Evolutionary conservation across 805 yeast species (phyloP), one percentile per base, ranked within the genome.

Genomic region (Cyberlindnera bimundalis): DNA sequence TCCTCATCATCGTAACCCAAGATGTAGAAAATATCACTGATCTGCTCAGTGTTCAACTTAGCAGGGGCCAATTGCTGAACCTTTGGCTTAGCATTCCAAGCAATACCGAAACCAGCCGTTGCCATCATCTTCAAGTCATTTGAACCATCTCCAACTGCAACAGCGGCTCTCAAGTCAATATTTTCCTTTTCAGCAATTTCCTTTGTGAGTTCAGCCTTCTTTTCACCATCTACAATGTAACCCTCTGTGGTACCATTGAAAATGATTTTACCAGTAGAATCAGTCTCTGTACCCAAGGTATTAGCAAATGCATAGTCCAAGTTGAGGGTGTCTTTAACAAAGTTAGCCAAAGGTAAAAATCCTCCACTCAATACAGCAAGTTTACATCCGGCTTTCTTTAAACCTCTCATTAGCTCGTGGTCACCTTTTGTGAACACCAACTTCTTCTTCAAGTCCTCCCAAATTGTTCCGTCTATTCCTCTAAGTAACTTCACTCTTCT

Each of bases 81-180:
- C 48, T 73, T 80, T 17, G 98, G 97, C 61, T 93, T 93, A 16
- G 98, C 99, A 60, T 88, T 85, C 95, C 96, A 93, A 0, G 99
- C 99, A 39, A 93, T 71, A 16, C 99, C 99, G 59, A 79, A 84
- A 0, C 98, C 98, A 2, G 96, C 96, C 12, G 65, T 77, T 2
- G 68, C 74, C 98, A 93, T 93, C 89, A 95, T 95, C 33, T 76
- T 75, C 57, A 93, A 68, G 65, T 93, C 99, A 56, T 93, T 93
- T 18, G 98, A 96, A 28, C 99, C 99, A 60, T 93, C 98, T 27
- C 98, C 98, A 28, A 91, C 84, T 35, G 96, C 96, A 33, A 85
- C 81, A 1, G 82, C 81, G 4, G 70, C 58, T 31, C 59, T 59
- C 10, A 78, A 64, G 17, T 73, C 75, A 26, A 84, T 67, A 10